Evolutionary conservation across 345 rosid genomes (phyloP).

Genomic region (Salix dunnii): DNA sequence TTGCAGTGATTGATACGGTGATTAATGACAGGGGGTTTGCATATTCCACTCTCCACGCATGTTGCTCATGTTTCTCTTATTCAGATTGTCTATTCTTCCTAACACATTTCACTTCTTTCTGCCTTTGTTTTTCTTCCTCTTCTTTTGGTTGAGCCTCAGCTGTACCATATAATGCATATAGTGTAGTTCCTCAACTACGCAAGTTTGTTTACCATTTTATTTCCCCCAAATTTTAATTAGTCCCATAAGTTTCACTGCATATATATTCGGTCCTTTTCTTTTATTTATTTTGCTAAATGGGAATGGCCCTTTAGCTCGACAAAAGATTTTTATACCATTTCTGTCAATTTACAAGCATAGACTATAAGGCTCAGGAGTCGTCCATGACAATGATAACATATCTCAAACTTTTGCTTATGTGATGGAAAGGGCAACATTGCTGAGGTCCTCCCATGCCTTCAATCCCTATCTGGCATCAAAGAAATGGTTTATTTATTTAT

Average conservation of each 20-base stretch:
- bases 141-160: too few species aligned
- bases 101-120: too few species aligned
- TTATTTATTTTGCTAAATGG: background rate
- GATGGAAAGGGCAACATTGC: background rate
- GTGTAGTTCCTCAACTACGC: background rate
- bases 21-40: background rate
- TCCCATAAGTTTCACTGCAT: too few species aligned
- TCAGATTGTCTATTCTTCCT: background rate
- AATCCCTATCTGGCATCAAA: background rate
- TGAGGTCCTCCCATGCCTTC: background rate
- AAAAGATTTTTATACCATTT: background rate
- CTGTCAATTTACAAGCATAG: background rate
- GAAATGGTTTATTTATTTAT: background rate
- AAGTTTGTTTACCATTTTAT: too few species aligned
- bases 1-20: background rate
- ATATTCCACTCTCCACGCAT: background rate
- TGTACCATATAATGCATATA: too few species aligned
- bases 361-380: background rate
- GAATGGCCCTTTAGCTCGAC: background rate
- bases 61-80: background rate
- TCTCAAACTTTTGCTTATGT: too few species aligned
- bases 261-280: too few species aligned
- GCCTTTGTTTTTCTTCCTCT: too few species aligned
- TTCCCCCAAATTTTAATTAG: too few species aligned
- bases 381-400: background rate